phyloP scores from a whole-genome alignment of 169 alveolate genomes.

The Plasmodium knowlesi region DNA sequence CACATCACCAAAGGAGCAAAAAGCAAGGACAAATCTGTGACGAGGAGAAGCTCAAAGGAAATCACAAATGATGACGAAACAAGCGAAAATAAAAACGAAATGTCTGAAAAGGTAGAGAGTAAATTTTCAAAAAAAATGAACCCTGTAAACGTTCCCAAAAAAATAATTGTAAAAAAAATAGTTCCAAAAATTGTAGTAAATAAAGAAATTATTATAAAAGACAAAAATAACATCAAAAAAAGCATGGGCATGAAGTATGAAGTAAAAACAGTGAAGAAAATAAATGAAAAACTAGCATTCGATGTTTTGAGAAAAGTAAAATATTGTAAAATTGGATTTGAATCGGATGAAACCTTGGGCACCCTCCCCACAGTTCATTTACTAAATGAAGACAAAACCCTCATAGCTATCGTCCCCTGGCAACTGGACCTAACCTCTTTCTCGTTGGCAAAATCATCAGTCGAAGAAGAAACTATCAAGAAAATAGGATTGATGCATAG shows the following conservation, averaged over 20 bases:
- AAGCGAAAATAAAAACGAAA: background rate
- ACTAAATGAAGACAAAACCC: constrained; percentile 23
- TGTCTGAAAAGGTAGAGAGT: background rate
- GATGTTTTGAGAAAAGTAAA: constrained; percentile 59
- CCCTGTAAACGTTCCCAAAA: background rate
- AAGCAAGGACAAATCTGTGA: background rate
- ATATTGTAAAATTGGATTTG: constrained; percentile 72
- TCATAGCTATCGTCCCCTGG: constrained; percentile 70
- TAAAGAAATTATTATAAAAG: constrained; percentile 5
- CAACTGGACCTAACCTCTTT: constrained; percentile 66
- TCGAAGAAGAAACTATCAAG: constrained; percentile 61
- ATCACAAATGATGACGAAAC: background rate
- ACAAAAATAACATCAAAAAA: background rate
- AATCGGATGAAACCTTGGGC: constrained; percentile 35
- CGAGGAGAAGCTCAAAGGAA: constrained; percentile 7
- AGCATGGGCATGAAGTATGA: background rate
- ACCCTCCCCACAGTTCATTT: constrained; percentile 66
- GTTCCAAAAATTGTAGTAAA: background rate
- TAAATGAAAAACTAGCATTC: constrained; percentile 74
- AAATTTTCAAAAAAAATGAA: background rate
- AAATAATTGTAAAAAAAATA: constrained; percentile 5
- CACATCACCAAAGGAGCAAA: background rate
- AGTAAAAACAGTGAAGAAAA: constrained; percentile 9
- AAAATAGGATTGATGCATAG: constrained; percentile 49
- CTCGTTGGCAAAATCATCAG: constrained; percentile 74